A percentile compares a stretch with the other conserved stretches of the same genome.
Evolutionary conservation across 192 early-diverging fungal species (phyloP).

Genomic region (Coemansia guatemalensis): DNA sequence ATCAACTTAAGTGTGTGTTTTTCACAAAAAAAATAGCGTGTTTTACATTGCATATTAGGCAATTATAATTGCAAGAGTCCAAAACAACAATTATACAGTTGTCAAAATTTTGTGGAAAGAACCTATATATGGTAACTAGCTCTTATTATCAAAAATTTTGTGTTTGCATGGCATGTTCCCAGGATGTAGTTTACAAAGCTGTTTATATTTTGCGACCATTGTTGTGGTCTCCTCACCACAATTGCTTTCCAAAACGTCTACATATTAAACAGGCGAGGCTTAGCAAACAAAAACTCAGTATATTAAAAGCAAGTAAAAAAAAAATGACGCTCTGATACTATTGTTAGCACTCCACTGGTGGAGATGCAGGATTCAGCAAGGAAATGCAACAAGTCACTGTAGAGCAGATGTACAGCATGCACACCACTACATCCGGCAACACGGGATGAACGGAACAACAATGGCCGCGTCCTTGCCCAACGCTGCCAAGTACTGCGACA

Average conservation of each 20-base stretch:
- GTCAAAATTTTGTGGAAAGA: background rate
- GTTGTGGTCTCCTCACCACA: background rate
- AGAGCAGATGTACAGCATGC: background rate
- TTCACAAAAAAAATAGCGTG: background rate
- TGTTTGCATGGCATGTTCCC: background rate
- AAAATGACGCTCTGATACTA: background rate
- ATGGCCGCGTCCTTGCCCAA: background rate
- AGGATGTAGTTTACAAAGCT: background rate
- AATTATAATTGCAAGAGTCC: background rate
- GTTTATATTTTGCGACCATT: background rate
- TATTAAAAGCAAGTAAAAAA: background rate
- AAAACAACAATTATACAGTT: background rate
- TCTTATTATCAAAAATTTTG: background rate
- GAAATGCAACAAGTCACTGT: background rate
- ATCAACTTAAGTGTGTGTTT: background rate
- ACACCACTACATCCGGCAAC: background rate
- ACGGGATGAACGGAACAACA: constrained; percentile 1
- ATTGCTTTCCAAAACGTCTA: background rate
- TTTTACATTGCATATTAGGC: background rate
- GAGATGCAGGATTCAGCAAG: background rate
- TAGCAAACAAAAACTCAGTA: background rate
- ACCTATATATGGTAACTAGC: too few relatives aligned
- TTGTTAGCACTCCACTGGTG: background rate
- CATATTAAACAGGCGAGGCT: background rate
- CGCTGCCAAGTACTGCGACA: background rate